These are phyloP conservation scores for Solanum pinnatisectum DNA, from an alignment of 257 asterid species.

Conservation along the genomic window DNA sequence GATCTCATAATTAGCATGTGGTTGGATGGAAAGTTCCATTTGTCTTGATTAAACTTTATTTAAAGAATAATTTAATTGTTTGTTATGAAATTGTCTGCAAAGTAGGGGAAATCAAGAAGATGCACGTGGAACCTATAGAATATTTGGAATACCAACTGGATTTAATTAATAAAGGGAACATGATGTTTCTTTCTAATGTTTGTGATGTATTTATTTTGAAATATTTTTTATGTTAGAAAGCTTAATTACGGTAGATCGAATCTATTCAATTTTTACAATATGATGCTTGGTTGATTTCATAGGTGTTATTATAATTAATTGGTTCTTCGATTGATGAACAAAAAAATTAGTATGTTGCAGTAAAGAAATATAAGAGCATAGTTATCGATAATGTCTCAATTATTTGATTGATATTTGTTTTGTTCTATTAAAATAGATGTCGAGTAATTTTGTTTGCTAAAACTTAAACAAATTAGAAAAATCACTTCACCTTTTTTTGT, in stretches of 20 bases:
- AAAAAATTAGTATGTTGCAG: not conserved
- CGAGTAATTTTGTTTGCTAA: not conserved
- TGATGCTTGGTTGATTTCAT: not conserved
- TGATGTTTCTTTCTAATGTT: slow-evolving; percentile 10
- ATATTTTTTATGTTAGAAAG: not conserved
- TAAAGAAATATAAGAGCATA: not conserved
- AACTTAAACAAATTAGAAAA: not conserved
- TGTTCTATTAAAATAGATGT: not conserved
- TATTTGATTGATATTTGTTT: not conserved
- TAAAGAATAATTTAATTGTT: not conserved
- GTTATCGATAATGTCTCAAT: not conserved
- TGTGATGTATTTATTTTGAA: not conserved
- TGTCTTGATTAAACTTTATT: not conserved
- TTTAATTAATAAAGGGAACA: slow-evolving; percentile 23
- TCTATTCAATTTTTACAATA: not conserved
- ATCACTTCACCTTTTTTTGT: not conserved
- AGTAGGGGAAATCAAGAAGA: slow-evolving; percentile 19
- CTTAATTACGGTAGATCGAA: not conserved
- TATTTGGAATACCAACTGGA: slow-evolving; percentile 15
- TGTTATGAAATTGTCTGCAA: slow-evolving; percentile 18
- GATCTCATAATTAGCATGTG: not conserved
- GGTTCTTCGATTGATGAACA: not conserved
- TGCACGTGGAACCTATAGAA: slow-evolving; percentile 26
- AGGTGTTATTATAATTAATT: not conserved
- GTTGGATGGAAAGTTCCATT: slow-evolving; percentile 19